Evolutionary conservation across 306 rosid genomes (phyloP).

Genomic region (Trichosanthes cucumerina): DNA sequence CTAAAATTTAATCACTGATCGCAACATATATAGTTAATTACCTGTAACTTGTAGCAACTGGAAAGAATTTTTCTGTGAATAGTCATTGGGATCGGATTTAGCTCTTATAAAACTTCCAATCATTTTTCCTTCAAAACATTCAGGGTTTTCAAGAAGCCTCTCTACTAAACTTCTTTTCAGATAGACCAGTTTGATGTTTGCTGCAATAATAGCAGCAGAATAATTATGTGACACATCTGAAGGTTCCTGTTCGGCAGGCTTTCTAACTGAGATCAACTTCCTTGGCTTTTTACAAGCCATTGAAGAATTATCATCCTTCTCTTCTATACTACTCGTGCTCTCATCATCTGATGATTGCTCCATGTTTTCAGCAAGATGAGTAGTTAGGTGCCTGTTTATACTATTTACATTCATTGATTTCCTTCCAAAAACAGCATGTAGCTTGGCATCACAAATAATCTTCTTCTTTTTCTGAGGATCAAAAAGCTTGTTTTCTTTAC

Average conservation of each 20-base stretch:
- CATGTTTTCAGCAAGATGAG: conserved; percentile 54
- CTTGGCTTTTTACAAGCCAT: conserved; percentile 16
- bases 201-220: conserved; percentile 44
- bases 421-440: conserved; percentile 38
- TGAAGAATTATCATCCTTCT: conserved; percentile 17
- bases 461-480: conserved; percentile 45
- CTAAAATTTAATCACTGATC: not conserved
- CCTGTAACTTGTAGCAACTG: conserved; percentile 59
- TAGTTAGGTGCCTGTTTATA: conserved; percentile 30
- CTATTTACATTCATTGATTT: conserved; percentile 40
- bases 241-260: conserved; percentile 15
- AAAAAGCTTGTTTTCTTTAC: conserved; percentile 50
- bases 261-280: conserved; percentile 16
- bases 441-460: conserved; percentile 42
- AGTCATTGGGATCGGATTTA: conserved; percentile 57
- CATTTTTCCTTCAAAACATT: conserved; percentile 44
- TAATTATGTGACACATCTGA: conserved; percentile 23
- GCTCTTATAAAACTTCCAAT: conserved; percentile 60
- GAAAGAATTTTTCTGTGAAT: conserved; percentile 47
- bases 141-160: conserved; percentile 39
- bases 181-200: conserved; percentile 56
- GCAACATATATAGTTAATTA: conserved; percentile 20
- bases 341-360: conserved; percentile 35
- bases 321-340: conserved; percentile 27
- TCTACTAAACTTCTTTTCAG: conserved; percentile 65